Conservation (phyloP, 2,329 filamentous ascomycete genomes). For the Hypoxylon rubiginosum region DNA sequence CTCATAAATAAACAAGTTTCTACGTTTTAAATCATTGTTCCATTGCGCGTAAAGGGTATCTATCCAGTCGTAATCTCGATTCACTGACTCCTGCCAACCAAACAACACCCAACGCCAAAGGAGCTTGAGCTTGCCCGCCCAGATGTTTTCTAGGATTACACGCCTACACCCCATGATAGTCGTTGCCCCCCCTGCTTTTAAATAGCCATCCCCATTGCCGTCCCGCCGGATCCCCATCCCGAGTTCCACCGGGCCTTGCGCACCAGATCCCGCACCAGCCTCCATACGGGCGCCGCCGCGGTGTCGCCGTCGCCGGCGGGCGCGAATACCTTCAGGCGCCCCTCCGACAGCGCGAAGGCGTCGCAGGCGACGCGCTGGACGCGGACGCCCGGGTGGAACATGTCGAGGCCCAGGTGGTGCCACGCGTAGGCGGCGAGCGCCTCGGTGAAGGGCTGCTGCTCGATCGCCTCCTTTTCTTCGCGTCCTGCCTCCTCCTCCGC, state of each 20-base stretch:
- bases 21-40: background rate
- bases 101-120: background rate
- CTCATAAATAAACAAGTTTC: background rate
- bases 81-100: background rate
- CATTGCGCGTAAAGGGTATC: slow-evolving; percentile 21
- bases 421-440: slow-evolving; percentile 65
- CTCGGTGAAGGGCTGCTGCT: slow-evolving; percentile 64
- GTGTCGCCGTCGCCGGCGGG: slow-evolving; percentile 16
- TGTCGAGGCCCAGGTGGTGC: slow-evolving; percentile 66
- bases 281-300: slow-evolving; percentile 34
- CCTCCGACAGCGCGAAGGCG: slow-evolving; percentile 68
- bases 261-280: slow-evolving; percentile 34
- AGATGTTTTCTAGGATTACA: background rate
- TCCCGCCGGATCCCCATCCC: slow-evolving; percentile 19
- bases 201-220: slow-evolving; percentile 8
- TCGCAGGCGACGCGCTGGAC: slow-evolving; percentile 68
- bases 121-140: background rate
- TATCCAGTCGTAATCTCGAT: slow-evolving; percentile 6
- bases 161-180: background rate
- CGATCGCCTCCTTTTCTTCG: slow-evolving; percentile 10
- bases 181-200: background rate
- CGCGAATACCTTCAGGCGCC: slow-evolving; percentile 62
- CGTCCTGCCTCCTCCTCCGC: background rate
- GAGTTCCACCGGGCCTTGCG: slow-evolving; percentile 24
- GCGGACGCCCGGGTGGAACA: slow-evolving; percentile 68